Evolutionary conservation across 306 rosid species (phyloP).

Genomic region (Gleditsia sinensis): DNA sequence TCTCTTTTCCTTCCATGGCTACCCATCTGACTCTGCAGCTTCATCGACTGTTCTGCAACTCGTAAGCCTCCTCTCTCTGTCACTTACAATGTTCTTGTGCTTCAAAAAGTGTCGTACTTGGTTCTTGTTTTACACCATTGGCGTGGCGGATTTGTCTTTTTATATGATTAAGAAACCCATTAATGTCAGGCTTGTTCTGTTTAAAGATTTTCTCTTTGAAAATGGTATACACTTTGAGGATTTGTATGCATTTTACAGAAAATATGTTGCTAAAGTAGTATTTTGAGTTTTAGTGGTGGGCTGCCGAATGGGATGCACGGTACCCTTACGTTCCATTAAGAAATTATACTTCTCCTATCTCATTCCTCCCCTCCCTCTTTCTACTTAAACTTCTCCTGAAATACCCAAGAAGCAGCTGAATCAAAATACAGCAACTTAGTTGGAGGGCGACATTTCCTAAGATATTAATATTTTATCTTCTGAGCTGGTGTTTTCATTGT

Average conservation of each 20-base stretch:
- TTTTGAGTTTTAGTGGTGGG: not conserved
- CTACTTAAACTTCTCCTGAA: not conserved
- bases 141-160: not conserved
- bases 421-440: not conserved
- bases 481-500: not conserved
- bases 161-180: not conserved
- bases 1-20: constrained; percentile 53
- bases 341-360: not conserved
- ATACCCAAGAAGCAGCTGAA: not conserved
- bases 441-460: not conserved
- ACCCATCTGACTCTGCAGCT: constrained; percentile 45
- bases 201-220: not conserved
- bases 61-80: constrained; percentile 47
- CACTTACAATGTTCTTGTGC: not conserved
- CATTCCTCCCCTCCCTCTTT: not conserved
- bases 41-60: constrained; percentile 37
- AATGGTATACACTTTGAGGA: not conserved
- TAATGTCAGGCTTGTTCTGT: not conserved
- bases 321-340: not conserved
- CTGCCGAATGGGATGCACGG: not conserved
- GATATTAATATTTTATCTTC: not conserved
- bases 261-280: not conserved
- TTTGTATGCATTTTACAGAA: not conserved
- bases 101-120: not conserved
- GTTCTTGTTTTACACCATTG: not conserved